A percentile compares a stretch with the other conserved stretches of the same genome.
Evolutionary conservation across 1,139 yeast species (phyloP).

Genomic region (Pichia norvegensis): DNA sequence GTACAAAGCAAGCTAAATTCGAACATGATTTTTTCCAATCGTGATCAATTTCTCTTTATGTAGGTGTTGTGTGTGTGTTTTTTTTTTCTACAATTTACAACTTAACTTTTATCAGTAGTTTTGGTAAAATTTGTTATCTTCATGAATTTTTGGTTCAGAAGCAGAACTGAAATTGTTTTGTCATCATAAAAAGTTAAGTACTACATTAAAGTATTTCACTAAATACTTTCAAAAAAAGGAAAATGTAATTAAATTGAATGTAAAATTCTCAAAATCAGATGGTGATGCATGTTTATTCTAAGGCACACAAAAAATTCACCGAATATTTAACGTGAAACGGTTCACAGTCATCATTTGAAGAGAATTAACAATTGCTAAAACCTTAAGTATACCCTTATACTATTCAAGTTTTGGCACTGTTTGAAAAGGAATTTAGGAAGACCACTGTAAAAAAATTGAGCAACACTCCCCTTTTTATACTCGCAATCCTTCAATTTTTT

Average conservation of each 20-base stretch:
- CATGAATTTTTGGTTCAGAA: conserved; percentile 61
- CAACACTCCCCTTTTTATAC: not conserved
- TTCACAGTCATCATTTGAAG: conserved; percentile 28
- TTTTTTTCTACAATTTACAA: not conserved
- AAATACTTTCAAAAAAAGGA: not conserved
- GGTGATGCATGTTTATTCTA: conserved; percentile 77
- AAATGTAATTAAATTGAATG: not conserved
- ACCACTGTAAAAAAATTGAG: not conserved
- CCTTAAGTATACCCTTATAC: not conserved
- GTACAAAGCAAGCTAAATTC: conserved; percentile 29
- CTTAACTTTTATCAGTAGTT: conserved; percentile 17
- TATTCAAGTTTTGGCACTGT: not conserved
- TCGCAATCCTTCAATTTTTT: not conserved
- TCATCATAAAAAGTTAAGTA: conserved; percentile 43
- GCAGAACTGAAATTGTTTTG: conserved; percentile 70
- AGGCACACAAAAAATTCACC: conserved; percentile 44
- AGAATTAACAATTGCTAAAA: not conserved
- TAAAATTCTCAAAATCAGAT: conserved; percentile 43
- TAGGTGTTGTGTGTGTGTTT: not conserved
- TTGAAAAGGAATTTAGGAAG: not conserved
- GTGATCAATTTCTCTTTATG: not conserved
- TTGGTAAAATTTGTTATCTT: conserved; percentile 54
- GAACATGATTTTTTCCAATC: conserved; percentile 20
- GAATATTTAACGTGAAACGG: conserved; percentile 24
- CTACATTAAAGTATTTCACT: conserved; percentile 1